Percentiles rank a stretch among this genome's conserved stretches.
Evolutionary conservation across 2,329 filamentous ascomycete genomes (phyloP).

Genomic region (Dendrostoma leiphaemia): DNA sequence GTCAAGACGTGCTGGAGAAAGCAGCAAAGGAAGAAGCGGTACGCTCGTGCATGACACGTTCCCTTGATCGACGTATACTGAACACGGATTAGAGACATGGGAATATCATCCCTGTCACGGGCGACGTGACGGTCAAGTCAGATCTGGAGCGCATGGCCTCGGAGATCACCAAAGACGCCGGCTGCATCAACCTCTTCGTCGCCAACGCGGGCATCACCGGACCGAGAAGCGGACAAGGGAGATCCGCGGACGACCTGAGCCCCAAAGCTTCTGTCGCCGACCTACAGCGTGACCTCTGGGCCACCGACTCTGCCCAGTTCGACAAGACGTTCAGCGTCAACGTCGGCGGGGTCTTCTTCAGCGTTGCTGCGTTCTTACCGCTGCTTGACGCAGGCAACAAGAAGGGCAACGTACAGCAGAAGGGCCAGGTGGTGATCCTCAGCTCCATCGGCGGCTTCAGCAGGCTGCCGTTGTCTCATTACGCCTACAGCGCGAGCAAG

Average conservation of each 20-base stretch:
- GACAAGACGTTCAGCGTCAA: constrained; percentile 59
- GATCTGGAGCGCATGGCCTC: constrained; percentile 54
- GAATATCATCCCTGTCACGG: constrained; percentile 27
- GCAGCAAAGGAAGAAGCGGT: constrained; percentile 22
- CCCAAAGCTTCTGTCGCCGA: constrained; percentile 16
- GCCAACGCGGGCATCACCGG: constrained; percentile 50
- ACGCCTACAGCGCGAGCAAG: constrained; percentile 67
- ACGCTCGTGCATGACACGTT: not conserved
- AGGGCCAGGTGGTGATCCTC: constrained; percentile 53
- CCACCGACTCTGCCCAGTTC: constrained; percentile 40
- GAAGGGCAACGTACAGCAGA: constrained; percentile 25
- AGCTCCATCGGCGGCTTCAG: constrained; percentile 63
- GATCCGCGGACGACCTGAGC: not conserved
- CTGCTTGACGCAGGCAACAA: constrained; percentile 62
- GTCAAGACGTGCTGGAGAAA: constrained; percentile 39
- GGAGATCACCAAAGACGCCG: constrained; percentile 51
- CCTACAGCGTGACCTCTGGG: constrained; percentile 42
- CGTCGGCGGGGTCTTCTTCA: constrained; percentile 64
- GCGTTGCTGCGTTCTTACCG: constrained; percentile 65
- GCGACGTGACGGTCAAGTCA: constrained; percentile 35
- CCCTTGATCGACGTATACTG: not conserved
- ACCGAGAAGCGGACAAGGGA: not conserved
- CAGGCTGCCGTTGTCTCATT: constrained; percentile 58
- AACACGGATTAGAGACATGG: constrained; percentile 24
- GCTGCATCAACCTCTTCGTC: constrained; percentile 55